phyloP scores from a whole-genome alignment of 441 rosid genomes.

The Euphorbia celastroides region DNA sequence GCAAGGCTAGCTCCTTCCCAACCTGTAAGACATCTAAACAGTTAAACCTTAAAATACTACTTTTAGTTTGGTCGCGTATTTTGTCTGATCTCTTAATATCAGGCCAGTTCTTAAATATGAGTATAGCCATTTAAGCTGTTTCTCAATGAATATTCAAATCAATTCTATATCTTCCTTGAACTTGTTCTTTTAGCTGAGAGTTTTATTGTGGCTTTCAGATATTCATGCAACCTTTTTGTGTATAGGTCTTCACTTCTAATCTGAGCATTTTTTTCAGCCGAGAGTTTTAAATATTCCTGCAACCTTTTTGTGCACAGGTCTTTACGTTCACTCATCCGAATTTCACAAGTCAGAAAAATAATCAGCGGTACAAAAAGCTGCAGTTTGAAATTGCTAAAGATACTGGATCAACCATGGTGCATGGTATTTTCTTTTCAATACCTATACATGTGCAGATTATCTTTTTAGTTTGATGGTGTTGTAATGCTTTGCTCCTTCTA shows the following conservation, averaged over 20 bases:
- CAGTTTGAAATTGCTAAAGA: constrained; percentile 62
- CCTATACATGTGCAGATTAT: background rate
- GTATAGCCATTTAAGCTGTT: background rate
- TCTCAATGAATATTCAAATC: constrained; percentile 5
- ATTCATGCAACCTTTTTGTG: constrained; percentile 16
- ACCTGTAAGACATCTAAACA: constrained; percentile 48
- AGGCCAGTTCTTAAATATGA: constrained; percentile 1
- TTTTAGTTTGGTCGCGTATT: background rate
- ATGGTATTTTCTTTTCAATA: constrained; percentile 48
- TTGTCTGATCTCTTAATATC: background rate
- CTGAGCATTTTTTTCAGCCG: background rate
- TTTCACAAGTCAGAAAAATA: constrained; percentile 45
- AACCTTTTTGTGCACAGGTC: constrained; percentile 42
- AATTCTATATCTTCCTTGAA: background rate
- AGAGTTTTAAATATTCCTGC: background rate
- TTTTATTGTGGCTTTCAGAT: constrained; percentile 2
- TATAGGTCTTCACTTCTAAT: too few species aligned
- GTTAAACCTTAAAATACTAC: background rate
- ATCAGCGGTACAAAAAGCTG: constrained; percentile 76
- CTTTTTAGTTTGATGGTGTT: background rate
- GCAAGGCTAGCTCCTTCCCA: constrained; percentile 84
- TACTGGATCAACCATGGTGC: constrained; percentile 81
- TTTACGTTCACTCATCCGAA: constrained; percentile 91
- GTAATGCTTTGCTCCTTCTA: background rate
- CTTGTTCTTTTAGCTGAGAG: background rate